Evolutionary conservation across 2,329 filamentous ascomycete genomes (phyloP).

Genomic region (Fusarium bactridioides): DNA sequence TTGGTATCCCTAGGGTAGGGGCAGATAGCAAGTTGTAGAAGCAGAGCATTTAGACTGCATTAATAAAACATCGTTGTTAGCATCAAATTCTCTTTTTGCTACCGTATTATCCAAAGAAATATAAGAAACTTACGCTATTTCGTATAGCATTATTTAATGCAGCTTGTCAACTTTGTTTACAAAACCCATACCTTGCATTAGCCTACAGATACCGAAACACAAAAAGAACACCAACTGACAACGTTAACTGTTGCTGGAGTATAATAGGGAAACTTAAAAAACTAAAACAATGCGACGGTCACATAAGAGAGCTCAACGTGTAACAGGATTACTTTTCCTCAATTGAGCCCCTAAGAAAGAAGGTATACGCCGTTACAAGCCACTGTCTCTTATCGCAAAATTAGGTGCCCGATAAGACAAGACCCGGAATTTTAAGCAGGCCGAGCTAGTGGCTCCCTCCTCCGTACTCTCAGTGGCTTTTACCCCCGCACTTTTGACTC

Average conservation of each 20-base stretch:
- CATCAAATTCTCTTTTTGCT: accelerated
- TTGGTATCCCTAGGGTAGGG: slow-evolving; percentile 1
- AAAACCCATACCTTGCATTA: no score
- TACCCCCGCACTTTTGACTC: background rate
- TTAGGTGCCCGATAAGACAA: background rate
- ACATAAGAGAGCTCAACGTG: accelerated
- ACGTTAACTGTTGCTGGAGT: no score
- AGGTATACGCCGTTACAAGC: background rate
- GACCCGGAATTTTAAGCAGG: background rate
- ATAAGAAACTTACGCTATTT: accelerated
- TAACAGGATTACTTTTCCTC: no score
- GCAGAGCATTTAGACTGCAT: background rate
- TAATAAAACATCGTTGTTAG: background rate
- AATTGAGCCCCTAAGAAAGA: background rate
- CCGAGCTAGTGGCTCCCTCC: background rate
- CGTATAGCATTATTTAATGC: accelerated
- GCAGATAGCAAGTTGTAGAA: background rate
- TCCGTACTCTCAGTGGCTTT: background rate
- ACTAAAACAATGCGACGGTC: accelerated
- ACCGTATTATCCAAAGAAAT: accelerated
- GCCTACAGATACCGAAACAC: no score
- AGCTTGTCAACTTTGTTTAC: no score
- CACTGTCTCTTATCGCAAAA: background rate
- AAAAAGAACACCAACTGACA: no score
- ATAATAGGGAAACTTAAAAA: no score